These are phyloP conservation scores for Sordariomycetes sp. DNA, from an alignment of 2,329 filamentous ascomycete species.

Conservation along the genomic window DNA sequence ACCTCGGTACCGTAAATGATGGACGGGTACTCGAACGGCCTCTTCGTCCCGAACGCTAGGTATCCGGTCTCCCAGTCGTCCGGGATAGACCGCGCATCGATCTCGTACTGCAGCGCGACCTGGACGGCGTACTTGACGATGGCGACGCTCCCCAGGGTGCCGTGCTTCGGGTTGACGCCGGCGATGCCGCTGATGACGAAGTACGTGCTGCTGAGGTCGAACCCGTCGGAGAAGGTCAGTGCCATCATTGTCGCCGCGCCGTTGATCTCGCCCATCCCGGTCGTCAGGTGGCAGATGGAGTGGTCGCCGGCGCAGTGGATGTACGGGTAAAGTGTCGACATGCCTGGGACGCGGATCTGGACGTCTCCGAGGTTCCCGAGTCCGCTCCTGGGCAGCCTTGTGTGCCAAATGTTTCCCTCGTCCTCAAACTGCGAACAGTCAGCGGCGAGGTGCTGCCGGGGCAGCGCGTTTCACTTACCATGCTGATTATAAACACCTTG, in stretches of 20 bases:
- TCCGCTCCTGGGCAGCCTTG: constrained; percentile 27
- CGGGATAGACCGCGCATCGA: constrained; percentile 57
- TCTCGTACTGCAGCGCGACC: constrained; percentile 63
- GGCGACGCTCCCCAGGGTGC: constrained; percentile 52
- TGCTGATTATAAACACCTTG: constrained; percentile 49
- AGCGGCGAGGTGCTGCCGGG: neutral
- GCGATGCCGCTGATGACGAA: constrained; percentile 62
- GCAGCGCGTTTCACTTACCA: constrained; percentile 26
- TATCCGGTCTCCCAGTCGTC: constrained; percentile 54
- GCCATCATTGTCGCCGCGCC: constrained; percentile 54
- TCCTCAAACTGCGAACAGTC: constrained; percentile 38
- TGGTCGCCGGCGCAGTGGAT: constrained; percentile 49
- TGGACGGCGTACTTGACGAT: constrained; percentile 60
- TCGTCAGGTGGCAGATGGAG: constrained; percentile 54
- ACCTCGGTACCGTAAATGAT: constrained; percentile 57
- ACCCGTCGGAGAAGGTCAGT: constrained; percentile 44
- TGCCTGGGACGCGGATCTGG: constrained; percentile 45
- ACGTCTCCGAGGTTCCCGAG: constrained; percentile 41
- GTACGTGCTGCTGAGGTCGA: constrained; percentile 55
- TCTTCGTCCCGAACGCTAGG: constrained; percentile 45
- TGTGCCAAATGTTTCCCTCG: constrained; percentile 49
- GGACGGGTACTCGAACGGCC: constrained; percentile 41
- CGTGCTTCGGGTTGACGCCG: constrained; percentile 56
- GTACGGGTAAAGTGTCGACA: constrained; percentile 51
- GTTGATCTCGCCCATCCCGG: constrained; percentile 63